Evolutionary conservation across 2,329 filamentous ascomycete species (phyloP).

Genomic region (Aspergillus piperis): DNA sequence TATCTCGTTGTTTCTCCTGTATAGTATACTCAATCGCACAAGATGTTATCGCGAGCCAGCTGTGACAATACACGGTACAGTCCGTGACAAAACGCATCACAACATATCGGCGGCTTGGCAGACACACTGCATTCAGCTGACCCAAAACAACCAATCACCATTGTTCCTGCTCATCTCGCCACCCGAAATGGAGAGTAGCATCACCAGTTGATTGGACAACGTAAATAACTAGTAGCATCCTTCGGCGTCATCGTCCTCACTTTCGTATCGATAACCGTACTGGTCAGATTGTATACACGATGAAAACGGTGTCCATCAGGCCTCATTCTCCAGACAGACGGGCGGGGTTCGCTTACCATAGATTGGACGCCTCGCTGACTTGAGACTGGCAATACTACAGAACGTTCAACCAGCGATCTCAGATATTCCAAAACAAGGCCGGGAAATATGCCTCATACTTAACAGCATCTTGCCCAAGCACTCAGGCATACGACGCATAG

Average conservation of each 20-base stretch:
- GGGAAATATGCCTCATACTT: not conserved
- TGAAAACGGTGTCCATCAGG: not conserved
- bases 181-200: not conserved
- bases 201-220: constrained; percentile 12
- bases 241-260: not conserved
- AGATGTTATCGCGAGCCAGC: not conserved
- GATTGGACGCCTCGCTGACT: not conserved
- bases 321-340: not conserved
- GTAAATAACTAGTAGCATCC: constrained; percentile 10
- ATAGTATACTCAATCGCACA: not conserved
- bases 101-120: constrained; percentile 12
- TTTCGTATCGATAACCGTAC: not conserved
- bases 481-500: not conserved
- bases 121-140: constrained; percentile 19
- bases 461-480: not conserved
- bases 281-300: not conserved
- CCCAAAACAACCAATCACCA: constrained; percentile 11
- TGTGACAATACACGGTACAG: not conserved
- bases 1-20: too few relatives aligned
- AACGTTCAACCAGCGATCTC: not conserved
- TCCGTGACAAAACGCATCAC: not conserved
- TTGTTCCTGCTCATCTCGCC: not conserved
- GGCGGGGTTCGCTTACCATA: not conserved
- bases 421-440: not conserved
- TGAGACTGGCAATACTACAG: not conserved